Conservation (phyloP, 2,329 filamentous ascomycete species). For the Lecanicillium sp. region DNA sequence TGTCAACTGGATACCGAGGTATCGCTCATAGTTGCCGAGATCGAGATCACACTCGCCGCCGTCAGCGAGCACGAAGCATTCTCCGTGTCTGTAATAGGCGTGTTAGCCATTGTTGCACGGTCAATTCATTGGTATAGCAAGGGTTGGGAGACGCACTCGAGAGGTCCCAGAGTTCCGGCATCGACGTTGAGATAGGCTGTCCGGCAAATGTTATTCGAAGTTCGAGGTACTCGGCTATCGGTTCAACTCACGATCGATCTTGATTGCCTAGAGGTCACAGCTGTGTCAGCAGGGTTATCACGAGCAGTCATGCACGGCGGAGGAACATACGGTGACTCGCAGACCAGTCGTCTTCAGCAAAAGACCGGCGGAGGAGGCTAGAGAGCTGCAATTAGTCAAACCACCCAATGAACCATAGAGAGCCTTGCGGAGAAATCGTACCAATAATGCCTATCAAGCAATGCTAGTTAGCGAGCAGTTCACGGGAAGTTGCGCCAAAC, state of each 20-base stretch:
- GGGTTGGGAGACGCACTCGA: slow-evolving; percentile 18
- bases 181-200: slow-evolving; percentile 34
- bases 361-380: slow-evolving; percentile 63
- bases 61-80: slow-evolving; percentile 81
- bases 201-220: too few relatives aligned
- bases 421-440: slow-evolving; percentile 5
- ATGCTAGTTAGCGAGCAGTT: slow-evolving; percentile 1
- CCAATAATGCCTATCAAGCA: slow-evolving; percentile 12
- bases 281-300: not conserved
- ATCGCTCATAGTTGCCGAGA: slow-evolving; percentile 38
- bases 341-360: slow-evolving; percentile 21
- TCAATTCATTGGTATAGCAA: not conserved
- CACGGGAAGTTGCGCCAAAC: too few relatives aligned
- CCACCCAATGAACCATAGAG: slow-evolving; percentile 5
- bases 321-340: slow-evolving; percentile 14
- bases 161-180: slow-evolving; percentile 18
- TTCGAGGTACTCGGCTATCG: too few relatives aligned
- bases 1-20: slow-evolving; percentile 68
- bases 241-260: slow-evolving; percentile 33
- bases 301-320: not conserved
- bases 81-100: slow-evolving; percentile 59
- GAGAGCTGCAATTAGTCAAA: not conserved
- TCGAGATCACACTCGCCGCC: slow-evolving; percentile 55
- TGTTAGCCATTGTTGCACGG: slow-evolving; percentile 7
- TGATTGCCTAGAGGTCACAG: slow-evolving; percentile 21